These are phyloP conservation scores for Tarenaya hassleriana DNA, from an alignment of 345 rosid genomes.

Conservation along the genomic window DNA sequence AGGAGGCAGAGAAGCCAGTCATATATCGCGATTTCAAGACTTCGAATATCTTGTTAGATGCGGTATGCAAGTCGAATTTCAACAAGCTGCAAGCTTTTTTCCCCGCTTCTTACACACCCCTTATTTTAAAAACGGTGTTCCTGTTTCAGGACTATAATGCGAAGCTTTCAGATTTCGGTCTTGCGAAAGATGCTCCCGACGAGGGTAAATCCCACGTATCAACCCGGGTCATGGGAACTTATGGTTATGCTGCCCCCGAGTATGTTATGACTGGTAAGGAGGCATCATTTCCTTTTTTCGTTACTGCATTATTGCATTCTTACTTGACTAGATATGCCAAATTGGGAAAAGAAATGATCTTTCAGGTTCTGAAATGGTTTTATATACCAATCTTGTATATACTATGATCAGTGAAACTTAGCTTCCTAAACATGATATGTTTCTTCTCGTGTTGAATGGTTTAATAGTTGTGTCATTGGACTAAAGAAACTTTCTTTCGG, in stretches of 20 bases:
- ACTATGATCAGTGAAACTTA: too few relatives aligned
- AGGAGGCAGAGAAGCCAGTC: slow-evolving; percentile 76
- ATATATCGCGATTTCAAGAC: slow-evolving; percentile 87
- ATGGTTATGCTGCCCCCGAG: slow-evolving; percentile 88
- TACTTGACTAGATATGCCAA: too few relatives aligned
- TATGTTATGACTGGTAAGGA: slow-evolving; percentile 78
- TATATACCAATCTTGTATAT: too few relatives aligned
- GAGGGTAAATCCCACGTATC: slow-evolving; percentile 79
- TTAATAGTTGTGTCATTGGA: not conserved
- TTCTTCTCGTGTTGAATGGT: too few relatives aligned
- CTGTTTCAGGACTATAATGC: slow-evolving; percentile 67
- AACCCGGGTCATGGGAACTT: slow-evolving; percentile 82
- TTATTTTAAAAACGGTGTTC: slow-evolving; percentile 4
- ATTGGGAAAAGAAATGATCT: too few relatives aligned
- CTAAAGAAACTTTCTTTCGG: slow-evolving; percentile 1
- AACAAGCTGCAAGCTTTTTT: not conserved
- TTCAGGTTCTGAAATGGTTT: too few relatives aligned
- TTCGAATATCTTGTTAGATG: slow-evolving; percentile 68
- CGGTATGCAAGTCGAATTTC: slow-evolving; percentile 30
- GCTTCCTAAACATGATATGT: too few relatives aligned
- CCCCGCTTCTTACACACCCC: not conserved
- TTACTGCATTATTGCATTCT: not conserved
- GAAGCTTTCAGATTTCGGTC: slow-evolving; percentile 83
- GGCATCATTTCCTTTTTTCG: not conserved
- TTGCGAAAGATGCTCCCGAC: slow-evolving; percentile 83